Percentiles rank a stretch among this genome's conserved stretches.
Evolutionary conservation across 164 flowering plant species (phyloP).

Genomic region (Magnolia kwangsiensis): DNA sequence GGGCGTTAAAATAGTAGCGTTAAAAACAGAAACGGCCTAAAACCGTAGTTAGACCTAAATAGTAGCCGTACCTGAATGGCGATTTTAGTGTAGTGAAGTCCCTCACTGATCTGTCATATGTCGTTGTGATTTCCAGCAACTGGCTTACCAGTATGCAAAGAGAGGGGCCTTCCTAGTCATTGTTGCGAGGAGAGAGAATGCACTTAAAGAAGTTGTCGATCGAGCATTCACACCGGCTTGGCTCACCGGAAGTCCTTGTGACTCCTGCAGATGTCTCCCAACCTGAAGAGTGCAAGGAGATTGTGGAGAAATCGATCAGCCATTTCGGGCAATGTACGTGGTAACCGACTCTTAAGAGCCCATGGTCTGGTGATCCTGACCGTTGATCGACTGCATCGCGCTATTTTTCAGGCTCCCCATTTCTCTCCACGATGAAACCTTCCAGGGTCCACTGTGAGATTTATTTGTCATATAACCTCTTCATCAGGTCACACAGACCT

Average conservation of each 20-base stretch:
- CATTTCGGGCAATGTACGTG: constrained; percentile 54
- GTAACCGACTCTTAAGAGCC: not conserved
- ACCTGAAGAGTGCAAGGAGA: constrained; percentile 37
- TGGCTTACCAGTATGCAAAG: constrained; percentile 66
- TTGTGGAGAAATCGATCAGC: constrained; percentile 35
- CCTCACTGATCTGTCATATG: not conserved
- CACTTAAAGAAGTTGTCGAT: constrained; percentile 41
- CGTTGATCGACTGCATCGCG: no score
- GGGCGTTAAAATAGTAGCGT: no score
- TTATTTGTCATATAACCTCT: no score
- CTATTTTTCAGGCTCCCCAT: no score
- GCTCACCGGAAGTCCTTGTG: constrained; percentile 47
- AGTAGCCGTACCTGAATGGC: no score
- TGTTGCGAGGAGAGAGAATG: constrained; percentile 49
- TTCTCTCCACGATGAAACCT: no score
- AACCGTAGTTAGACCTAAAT: no score
- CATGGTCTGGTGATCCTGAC: not conserved
- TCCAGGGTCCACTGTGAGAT: no score
- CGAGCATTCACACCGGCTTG: constrained; percentile 30
- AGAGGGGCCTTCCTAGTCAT: constrained; percentile 53
- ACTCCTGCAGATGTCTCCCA: constrained; percentile 50
- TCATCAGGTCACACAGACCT: no score
- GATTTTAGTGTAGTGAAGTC: not conserved
- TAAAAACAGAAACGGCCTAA: no score
- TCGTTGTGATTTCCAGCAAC: constrained; percentile 21